phyloP scores from a whole-genome alignment of 1,284 basidiomycete genomes.

The Ustilago curta region DNA sequence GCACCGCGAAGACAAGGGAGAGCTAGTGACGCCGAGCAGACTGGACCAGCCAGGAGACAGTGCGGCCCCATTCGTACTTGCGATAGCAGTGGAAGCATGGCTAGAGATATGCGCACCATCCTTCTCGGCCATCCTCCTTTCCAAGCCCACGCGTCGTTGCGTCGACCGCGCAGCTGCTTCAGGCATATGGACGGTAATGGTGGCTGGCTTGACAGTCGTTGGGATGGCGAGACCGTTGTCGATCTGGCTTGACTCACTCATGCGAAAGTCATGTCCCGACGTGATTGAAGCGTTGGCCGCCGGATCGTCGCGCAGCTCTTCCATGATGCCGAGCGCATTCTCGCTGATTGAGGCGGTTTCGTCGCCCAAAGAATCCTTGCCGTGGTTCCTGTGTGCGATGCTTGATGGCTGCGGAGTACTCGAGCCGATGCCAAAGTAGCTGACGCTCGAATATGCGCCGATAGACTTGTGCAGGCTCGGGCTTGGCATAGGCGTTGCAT shows the following conservation, averaged over 20 bases:
- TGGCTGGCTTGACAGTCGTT: slow-evolving; percentile 1
- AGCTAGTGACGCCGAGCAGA: slow-evolving; percentile 30
- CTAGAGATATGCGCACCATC: slow-evolving; percentile 28
- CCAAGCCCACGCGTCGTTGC: slow-evolving; percentile 30
- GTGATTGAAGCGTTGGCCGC: not conserved
- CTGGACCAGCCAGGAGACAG: slow-evolving; percentile 33
- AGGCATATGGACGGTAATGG: slow-evolving; percentile 16
- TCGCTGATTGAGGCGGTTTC: not conserved
- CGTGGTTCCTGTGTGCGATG: not conserved
- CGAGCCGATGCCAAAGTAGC: slow-evolving; percentile 40
- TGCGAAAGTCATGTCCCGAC: slow-evolving; percentile 12
- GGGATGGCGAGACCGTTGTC: slow-evolving; percentile 8
- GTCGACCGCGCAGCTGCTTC: slow-evolving; percentile 12
- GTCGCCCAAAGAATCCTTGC: not conserved
- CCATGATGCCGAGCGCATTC: slow-evolving; percentile 18
- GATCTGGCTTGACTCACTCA: not conserved
- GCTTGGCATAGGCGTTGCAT: slow-evolving; percentile 61
- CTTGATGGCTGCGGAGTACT: not conserved
- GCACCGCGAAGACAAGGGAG: slow-evolving; percentile 54
- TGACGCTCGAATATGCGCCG: slow-evolving; percentile 32
- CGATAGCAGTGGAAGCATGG: slow-evolving; percentile 8
- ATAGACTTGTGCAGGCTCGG: slow-evolving; percentile 50
- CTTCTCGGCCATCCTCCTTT: slow-evolving; percentile 31
- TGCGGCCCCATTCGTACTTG: not conserved
- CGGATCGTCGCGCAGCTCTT: slow-evolving; percentile 29